Evolutionary conservation across 345 rosid species (phyloP).

Genomic region (Arabis hirsuta): DNA sequence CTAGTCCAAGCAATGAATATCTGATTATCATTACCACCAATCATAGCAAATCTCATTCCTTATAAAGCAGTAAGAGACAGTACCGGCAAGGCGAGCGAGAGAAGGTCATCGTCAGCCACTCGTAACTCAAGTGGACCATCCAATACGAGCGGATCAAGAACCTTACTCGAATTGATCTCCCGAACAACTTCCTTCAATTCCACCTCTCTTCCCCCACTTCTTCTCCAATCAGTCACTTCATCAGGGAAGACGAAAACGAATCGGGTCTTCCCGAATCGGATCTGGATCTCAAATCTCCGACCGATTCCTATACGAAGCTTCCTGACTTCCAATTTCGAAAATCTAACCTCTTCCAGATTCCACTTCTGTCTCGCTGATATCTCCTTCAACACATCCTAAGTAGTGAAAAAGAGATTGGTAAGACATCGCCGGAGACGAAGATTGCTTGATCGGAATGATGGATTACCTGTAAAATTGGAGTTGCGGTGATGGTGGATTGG

Average conservation of each 20-base stretch:
- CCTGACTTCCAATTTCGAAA: slow-evolving; percentile 50
- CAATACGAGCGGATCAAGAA: slow-evolving; percentile 54
- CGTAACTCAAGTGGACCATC: slow-evolving; percentile 73
- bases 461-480: slow-evolving; percentile 53
- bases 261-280: slow-evolving; percentile 61
- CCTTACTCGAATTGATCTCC: slow-evolving; percentile 47
- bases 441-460: slow-evolving; percentile 10
- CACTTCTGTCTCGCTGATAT: slow-evolving; percentile 61
- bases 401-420: neutral
- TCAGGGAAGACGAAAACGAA: slow-evolving; percentile 60
- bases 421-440: slow-evolving; percentile 4
- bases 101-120: slow-evolving; percentile 44
- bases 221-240: slow-evolving; percentile 58
- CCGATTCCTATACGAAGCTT: slow-evolving; percentile 55
- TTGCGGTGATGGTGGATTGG: slow-evolving; percentile 33
- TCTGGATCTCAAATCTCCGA: slow-evolving; percentile 62
- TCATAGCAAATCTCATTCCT: neutral
- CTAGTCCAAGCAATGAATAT: neutral
- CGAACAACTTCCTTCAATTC: slow-evolving; percentile 49
- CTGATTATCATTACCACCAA: neutral
- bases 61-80: neutral
- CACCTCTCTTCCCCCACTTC: slow-evolving; percentile 38
- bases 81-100: slow-evolving; percentile 69
- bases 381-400: slow-evolving; percentile 70
- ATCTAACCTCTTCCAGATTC: slow-evolving; percentile 52